Evolutionary conservation across 2,329 filamentous ascomycete genomes (phyloP).

Genomic region (Fusarium pseudoanthophilum): DNA sequence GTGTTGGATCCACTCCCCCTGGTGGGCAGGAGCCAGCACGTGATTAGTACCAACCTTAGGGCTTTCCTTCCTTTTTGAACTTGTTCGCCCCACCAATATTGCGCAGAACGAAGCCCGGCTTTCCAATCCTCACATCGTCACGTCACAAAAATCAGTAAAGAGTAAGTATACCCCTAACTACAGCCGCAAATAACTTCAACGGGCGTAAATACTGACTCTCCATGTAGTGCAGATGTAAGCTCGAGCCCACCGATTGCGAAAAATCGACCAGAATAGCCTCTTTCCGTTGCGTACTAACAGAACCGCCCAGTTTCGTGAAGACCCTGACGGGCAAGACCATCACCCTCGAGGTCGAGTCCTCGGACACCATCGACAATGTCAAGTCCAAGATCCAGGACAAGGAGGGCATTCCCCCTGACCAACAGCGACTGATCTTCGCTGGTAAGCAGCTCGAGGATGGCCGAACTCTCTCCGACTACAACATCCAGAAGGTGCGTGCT

Average conservation of each 20-base stretch:
- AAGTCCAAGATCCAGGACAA: constrained; percentile 99
- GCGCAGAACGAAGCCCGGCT: constrained; percentile 49
- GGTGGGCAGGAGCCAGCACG: constrained; percentile 32
- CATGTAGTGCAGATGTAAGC: constrained; percentile 88
- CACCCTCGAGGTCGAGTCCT: constrained; percentile 99
- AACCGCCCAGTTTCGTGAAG: constrained; percentile 89
- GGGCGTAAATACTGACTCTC: constrained; percentile 39
- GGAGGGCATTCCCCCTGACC: constrained; percentile 97
- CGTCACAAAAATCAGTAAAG: constrained; percentile 65
- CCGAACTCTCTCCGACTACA: constrained; percentile 96
- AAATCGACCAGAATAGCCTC: constrained; percentile 24
- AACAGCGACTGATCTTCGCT: constrained; percentile 98
- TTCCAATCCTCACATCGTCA: constrained; percentile 55
- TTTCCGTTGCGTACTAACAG: constrained; percentile 44
- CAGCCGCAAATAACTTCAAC: constrained; percentile 15
- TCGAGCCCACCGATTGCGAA: constrained; percentile 42
- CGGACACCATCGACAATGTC: constrained; percentile 99
- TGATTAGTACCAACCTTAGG: constrained; percentile 50
- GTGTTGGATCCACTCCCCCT: constrained; percentile 6
- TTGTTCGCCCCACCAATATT: constrained; percentile 58
- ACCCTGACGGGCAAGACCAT: constrained; percentile 99
- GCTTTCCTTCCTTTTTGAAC: constrained; percentile 47
- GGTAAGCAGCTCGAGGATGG: constrained; percentile 99
- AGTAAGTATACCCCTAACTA: constrained; percentile 60
- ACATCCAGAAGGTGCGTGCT: constrained; percentile 92